Base-by-base conservation (phyloP, 1,284 basidiomycete species). In the Boletellus sp. region DNA sequence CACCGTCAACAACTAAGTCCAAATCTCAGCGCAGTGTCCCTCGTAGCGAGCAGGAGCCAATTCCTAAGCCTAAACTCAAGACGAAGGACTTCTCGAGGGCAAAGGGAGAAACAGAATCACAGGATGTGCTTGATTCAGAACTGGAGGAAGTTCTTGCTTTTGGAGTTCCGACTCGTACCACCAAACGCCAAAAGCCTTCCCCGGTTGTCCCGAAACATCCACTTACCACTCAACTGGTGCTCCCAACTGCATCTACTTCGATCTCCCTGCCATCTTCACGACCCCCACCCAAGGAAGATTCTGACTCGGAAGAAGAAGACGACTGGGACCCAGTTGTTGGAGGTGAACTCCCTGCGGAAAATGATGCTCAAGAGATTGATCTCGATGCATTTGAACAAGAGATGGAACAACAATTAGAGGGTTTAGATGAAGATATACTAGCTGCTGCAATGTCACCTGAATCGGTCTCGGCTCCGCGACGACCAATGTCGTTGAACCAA, bases 291-390 rank as follows among this genome's bases (percentile, higher is more conserved):
- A 61, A 59, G 22, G 55, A 58, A 1, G 60, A 63, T 11, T 69
- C 69, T 3, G 79, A 80, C 44, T 78, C 75, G 8, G 80, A 83
- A 36, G 80, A 83, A 36, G 80, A 82, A 36, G 75, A 77, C 8
- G 72, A 73, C 29, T 81, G 78, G 73, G 77, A 80, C 54, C 66
- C 73, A 40, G 72, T 77, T 43, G 63, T 58, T 16, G 66, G 66
- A 10, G 53, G 44, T 8, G 68, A 70, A 20, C 64, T 63, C 9
- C 66, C 61, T 3, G 63, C 51, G 35, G 69, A 68, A 20, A 70
- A 67, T 11, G 70, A 65, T 13, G 60, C 63, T 17, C 67, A 73
- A 45, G 76, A 78, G 43, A 74, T 78, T 9, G 73, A 76, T 38
- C 58, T 73, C 37, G 71, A 74, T 36, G 75, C 73, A 45, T 71